These are phyloP conservation scores for Neurospora sp. DNA, from an alignment of 495 filamentous ascomycete species.

Conservation along the genomic window DNA sequence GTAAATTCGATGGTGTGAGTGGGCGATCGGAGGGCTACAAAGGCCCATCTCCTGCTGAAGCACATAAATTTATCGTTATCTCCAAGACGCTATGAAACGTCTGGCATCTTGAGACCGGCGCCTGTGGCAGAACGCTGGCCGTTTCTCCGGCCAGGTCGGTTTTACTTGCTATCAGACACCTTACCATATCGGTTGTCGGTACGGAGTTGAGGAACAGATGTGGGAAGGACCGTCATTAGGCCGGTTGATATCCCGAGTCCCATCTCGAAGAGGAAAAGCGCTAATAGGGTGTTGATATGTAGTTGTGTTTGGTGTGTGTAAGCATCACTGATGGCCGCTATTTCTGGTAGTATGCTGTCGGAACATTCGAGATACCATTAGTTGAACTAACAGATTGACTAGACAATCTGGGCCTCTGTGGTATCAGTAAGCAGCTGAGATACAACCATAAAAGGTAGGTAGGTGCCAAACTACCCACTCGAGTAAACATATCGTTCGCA, in stretches of 20 bases:
- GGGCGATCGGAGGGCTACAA: not conserved
- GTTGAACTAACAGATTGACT: not conserved
- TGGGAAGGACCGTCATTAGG: not conserved
- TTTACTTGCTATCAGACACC: not conserved
- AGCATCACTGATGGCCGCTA: not conserved
- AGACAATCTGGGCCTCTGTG: not conserved
- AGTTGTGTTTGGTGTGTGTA: not conserved
- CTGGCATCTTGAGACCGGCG: not conserved
- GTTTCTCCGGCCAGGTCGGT: not conserved
- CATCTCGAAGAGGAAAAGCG: not conserved
- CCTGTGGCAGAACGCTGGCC: not conserved
- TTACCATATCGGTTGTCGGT: not conserved
- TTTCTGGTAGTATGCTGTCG: not conserved
- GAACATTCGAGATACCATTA: not conserved
- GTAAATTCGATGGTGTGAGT: not conserved
- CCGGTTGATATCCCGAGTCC: not conserved
- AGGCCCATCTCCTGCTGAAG: not conserved
- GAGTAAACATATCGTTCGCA: not conserved
- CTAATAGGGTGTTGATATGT: not conserved
- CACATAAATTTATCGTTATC: not conserved
- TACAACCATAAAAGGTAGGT: not conserved
- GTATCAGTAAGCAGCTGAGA: not conserved
- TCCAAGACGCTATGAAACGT: not conserved
- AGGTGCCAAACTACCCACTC: not conserved
- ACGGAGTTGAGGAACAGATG: not conserved